These are phyloP conservation scores for Epichloe baconii DNA, from an alignment of 2,329 filamentous ascomycete species.

Conservation along the genomic window DNA sequence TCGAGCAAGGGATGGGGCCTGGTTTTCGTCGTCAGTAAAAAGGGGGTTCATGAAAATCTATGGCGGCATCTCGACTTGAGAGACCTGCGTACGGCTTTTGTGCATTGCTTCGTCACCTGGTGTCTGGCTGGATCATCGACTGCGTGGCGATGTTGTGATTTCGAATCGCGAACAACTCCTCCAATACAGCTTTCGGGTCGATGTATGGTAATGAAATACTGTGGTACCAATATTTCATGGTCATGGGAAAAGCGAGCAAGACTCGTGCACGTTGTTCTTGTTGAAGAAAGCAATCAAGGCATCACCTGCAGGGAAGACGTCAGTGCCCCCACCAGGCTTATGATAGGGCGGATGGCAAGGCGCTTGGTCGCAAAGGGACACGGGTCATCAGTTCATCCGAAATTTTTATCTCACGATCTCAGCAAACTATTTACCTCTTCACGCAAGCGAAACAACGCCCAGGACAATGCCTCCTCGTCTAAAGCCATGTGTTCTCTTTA, in stretches of 20 bases:
- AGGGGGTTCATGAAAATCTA: background rate
- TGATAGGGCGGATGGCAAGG: too few relatives aligned
- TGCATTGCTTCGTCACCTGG: slow-evolving; percentile 14
- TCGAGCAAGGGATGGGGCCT: slow-evolving; percentile 77
- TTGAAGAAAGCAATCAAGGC: too few relatives aligned
- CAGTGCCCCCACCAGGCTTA: too few relatives aligned
- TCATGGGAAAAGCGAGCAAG: too few relatives aligned
- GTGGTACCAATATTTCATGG: too few relatives aligned
- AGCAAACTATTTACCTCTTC: background rate
- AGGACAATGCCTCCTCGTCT: slow-evolving; percentile 3
- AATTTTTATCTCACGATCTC: background rate
- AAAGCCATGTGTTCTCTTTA: background rate
- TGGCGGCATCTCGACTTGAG: background rate
- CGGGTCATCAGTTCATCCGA: background rate
- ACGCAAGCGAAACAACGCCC: background rate
- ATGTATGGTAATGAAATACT: too few relatives aligned
- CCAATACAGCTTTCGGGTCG: too few relatives aligned
- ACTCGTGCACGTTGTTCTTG: too few relatives aligned
- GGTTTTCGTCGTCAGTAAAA: slow-evolving; percentile 8
- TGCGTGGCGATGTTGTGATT: background rate
- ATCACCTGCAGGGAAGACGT: too few relatives aligned
- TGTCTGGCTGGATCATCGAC: background rate
- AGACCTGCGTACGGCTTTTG: slow-evolving; percentile 21
- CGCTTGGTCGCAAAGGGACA: background rate
- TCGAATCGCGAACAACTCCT: too few relatives aligned